A percentile compares a stretch with the other conserved stretches of the same genome.
Evolutionary conservation across 2,329 filamentous ascomycete genomes (phyloP).

Genomic region (Aureobasidium sp.): DNA sequence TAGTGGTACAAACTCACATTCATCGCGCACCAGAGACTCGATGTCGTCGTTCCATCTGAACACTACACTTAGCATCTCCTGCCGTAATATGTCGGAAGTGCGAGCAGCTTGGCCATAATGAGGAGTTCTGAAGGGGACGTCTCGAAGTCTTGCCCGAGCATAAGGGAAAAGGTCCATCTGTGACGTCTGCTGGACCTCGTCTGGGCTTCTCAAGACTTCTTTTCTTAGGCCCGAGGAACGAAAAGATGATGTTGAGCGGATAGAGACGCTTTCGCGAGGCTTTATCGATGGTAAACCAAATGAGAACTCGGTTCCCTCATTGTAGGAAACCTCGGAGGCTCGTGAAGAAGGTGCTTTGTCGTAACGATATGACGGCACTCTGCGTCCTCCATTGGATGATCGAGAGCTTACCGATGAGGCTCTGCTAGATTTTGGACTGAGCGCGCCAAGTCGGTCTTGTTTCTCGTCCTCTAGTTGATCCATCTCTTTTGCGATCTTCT

Average conservation of each 20-base stretch:
- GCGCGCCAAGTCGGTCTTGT: slow-evolving; percentile 54
- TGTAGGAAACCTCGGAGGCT: slow-evolving; percentile 25
- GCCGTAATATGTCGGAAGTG: slow-evolving; percentile 64
- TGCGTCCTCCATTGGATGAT: slow-evolving; percentile 42
- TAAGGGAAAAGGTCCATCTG: slow-evolving; percentile 78
- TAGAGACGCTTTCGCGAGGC: slow-evolving; percentile 34
- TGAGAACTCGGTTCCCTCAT: slow-evolving; percentile 32
- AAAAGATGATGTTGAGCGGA: slow-evolving; percentile 43
- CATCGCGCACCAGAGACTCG: slow-evolving; percentile 72
- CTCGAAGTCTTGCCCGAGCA: slow-evolving; percentile 69
- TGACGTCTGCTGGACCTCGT: slow-evolving; percentile 50
- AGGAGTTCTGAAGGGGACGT: slow-evolving; percentile 71
- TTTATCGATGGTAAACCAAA: slow-evolving; percentile 23
- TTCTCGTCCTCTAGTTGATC: slow-evolving; percentile 53
- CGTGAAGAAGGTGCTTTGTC: slow-evolving; percentile 35
- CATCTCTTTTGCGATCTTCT: slow-evolving; percentile 65
- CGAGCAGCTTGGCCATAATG: slow-evolving; percentile 39
- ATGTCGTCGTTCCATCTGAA: slow-evolving; percentile 92
- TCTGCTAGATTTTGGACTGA: slow-evolving; percentile 60
- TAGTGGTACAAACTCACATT: slow-evolving; percentile 44
- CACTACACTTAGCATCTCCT: slow-evolving; percentile 85
- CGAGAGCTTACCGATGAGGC: slow-evolving; percentile 54
- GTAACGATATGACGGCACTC: slow-evolving; percentile 36
- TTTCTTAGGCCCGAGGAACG: slow-evolving; percentile 66
- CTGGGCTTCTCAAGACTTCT: slow-evolving; percentile 70